Evolutionary conservation across 2,329 filamentous ascomycete genomes (phyloP).

Genomic region (Stachybotrys echinatus): DNA sequence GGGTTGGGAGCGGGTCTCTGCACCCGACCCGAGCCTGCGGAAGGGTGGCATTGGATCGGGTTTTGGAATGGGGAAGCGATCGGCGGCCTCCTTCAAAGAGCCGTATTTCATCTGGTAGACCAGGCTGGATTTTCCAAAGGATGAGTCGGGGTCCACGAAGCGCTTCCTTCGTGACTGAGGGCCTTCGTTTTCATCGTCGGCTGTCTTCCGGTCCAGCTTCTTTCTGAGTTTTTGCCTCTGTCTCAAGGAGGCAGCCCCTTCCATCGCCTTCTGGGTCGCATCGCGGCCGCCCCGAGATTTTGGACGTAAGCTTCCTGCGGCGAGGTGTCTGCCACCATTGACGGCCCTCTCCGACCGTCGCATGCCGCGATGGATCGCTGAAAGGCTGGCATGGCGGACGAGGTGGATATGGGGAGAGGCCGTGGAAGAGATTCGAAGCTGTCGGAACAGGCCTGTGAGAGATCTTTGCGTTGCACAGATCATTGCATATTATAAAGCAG

Average conservation of each 20-base stretch:
- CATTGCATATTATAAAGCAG: slow-evolving; percentile 18
- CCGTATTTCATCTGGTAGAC: slow-evolving; percentile 50
- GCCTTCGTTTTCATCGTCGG: slow-evolving; percentile 24
- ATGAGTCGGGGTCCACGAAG: slow-evolving; percentile 43
- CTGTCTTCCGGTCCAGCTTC: slow-evolving; percentile 40
- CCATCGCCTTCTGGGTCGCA: slow-evolving; percentile 21
- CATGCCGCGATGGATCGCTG: slow-evolving; percentile 65
- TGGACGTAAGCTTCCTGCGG: slow-evolving; percentile 9
- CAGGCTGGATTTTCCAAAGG: slow-evolving; percentile 50
- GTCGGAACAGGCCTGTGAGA: neutral
- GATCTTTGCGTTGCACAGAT: slow-evolving; percentile 11
- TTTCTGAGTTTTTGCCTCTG: slow-evolving; percentile 43
- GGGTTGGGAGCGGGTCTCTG: neutral
- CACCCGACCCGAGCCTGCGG: neutral
- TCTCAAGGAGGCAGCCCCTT: slow-evolving; percentile 20
- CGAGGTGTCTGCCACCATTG: slow-evolving; percentile 13
- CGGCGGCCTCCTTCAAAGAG: slow-evolving; percentile 22
- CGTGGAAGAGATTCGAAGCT: neutral
- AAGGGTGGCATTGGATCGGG: slow-evolving; percentile 3
- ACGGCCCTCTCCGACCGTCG: slow-evolving; percentile 39
- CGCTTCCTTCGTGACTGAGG: slow-evolving; percentile 43
- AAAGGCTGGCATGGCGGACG: slow-evolving; percentile 34
- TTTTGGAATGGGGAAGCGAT: slow-evolving; percentile 7
- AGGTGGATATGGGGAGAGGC: neutral
- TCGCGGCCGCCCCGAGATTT: slow-evolving; percentile 2